Conservation (phyloP, 2,329 filamentous ascomycete species). For the Hypoxylon sp. region DNA sequence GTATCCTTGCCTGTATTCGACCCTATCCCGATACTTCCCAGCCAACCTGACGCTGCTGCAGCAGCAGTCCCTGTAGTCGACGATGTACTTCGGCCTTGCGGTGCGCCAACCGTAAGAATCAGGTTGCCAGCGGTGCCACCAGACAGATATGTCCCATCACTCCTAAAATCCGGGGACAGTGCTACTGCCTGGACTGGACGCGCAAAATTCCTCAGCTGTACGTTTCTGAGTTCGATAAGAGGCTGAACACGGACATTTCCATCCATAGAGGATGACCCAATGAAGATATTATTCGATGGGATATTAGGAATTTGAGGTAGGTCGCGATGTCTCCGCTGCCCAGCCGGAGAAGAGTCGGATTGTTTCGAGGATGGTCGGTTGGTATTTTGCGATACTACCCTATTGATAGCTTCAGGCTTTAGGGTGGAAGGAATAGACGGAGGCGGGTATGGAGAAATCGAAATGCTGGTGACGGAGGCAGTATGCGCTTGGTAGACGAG, state of each 20-base stretch:
- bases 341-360: constrained; percentile 62
- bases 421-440: constrained; percentile 67
- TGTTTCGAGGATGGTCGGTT: constrained; percentile 57
- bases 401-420: constrained; percentile 59
- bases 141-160: constrained; percentile 89
- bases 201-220: constrained; percentile 92
- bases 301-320: constrained; percentile 74
- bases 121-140: constrained; percentile 90
- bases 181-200: constrained; percentile 93
- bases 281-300: constrained; percentile 91
- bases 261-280: constrained; percentile 94
- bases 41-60: constrained; percentile 89
- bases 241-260: constrained; percentile 95
- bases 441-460: constrained; percentile 87
- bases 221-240: constrained; percentile 88
- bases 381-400: constrained; percentile 55
- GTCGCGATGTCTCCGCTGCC: constrained; percentile 57
- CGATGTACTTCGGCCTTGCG: constrained; percentile 84
- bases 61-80: constrained; percentile 88
- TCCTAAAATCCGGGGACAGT: constrained; percentile 94
- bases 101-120: constrained; percentile 86
- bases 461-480: constrained; percentile 90
- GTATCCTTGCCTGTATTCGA: constrained; percentile 85
- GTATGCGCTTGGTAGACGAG: constrained; percentile 93
- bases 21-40: constrained; percentile 88